These are phyloP conservation scores for Suillus subaureus DNA, from an alignment of 768 basidiomycete genomes.

Conservation along the genomic window DNA sequence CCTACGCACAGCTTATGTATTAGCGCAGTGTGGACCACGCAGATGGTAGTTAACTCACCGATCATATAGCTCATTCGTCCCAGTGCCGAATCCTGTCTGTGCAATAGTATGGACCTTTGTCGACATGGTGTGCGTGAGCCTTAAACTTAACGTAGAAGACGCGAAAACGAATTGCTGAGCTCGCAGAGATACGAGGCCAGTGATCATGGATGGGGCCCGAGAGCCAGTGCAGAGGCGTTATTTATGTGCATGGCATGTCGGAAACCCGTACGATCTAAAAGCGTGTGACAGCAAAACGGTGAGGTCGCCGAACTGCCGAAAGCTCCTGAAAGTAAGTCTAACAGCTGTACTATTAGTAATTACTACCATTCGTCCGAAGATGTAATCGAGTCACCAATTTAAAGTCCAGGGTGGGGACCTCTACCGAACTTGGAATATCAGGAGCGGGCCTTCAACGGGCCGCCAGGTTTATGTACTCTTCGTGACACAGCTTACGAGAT, in stretches of 20 bases:
- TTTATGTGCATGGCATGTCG: neutral
- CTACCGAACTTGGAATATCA: too few relatives aligned
- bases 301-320: slow-evolving; percentile 5
- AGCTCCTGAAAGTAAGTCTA: neutral
- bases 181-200: neutral
- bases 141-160: neutral
- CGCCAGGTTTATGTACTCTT: neutral
- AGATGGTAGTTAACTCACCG: slow-evolving; percentile 39
- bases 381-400: neutral
- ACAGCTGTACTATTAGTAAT: too few relatives aligned
- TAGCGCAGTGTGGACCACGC: neutral
- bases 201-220: slow-evolving; percentile 5
- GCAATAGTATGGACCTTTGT: slow-evolving; percentile 63
- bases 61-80: slow-evolving; percentile 85
- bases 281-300: neutral
- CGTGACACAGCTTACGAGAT: too few relatives aligned
- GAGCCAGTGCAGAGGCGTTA: neutral
- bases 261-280: slow-evolving; percentile 1
- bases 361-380: too few relatives aligned
- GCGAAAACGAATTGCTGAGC: neutral
- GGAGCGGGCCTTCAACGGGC: neutral
- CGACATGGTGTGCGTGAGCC: slow-evolving; percentile 26
- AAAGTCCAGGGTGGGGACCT: too few relatives aligned
- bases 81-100: slow-evolving; percentile 70
- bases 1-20: slow-evolving; percentile 37